Percentiles rank a stretch among this genome's conserved stretches.
These are phyloP conservation scores for Chamaenerion angustifolium DNA, from an alignment of 345 rosid species.

Conservation along the genomic window DNA sequence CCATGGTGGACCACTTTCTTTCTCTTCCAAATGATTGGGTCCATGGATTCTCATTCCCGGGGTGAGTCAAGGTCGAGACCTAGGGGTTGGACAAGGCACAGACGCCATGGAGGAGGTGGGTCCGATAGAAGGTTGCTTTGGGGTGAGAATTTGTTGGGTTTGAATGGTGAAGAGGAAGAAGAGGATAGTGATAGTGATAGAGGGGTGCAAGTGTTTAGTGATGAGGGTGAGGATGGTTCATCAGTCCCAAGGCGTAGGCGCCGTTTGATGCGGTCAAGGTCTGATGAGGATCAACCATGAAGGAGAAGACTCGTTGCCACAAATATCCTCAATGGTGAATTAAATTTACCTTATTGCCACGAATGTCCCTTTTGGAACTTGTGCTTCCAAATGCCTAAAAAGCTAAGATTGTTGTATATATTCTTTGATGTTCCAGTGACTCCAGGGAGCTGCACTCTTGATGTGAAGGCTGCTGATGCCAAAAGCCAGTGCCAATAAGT, in stretches of 20 bases:
- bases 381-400: too few species aligned
- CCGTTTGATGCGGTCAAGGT: constrained; percentile 51
- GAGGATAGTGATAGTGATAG: constrained; percentile 14
- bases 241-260: constrained; percentile 57
- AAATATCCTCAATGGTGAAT: too few species aligned
- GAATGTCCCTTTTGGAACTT: too few species aligned
- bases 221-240: constrained; percentile 36
- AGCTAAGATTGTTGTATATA: too few species aligned
- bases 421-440: too few species aligned
- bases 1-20: constrained; percentile 63
- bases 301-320: neutral
- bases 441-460: too few species aligned
- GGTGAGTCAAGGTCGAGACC: constrained; percentile 31
- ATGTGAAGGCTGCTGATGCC: too few species aligned
- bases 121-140: constrained; percentile 67
- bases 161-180: constrained; percentile 33
- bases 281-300: constrained; percentile 50
- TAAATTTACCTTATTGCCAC: too few species aligned
- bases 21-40: constrained; percentile 75
- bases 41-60: constrained; percentile 25
- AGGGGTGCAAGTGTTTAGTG: constrained; percentile 30
- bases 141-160: constrained; percentile 82
- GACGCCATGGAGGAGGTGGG: constrained; percentile 32
- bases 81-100: constrained; percentile 66
- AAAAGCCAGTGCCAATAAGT: too few species aligned